These are phyloP conservation scores for Durio zibethinus DNA, from an alignment of 345 rosid genomes.

Conservation along the genomic window DNA sequence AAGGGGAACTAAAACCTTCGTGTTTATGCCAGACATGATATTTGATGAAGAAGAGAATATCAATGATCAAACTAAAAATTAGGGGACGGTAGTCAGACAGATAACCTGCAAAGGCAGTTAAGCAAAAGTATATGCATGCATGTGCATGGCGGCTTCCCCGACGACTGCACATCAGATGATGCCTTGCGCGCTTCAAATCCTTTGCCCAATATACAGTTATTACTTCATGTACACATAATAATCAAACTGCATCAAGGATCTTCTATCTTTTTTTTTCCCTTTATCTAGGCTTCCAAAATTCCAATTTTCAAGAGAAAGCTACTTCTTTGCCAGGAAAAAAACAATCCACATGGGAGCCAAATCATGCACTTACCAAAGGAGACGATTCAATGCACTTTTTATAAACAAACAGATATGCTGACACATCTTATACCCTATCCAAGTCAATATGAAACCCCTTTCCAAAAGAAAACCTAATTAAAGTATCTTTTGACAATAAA, in stretches of 20 bases:
- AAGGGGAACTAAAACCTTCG: background rate
- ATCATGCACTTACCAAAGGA: background rate
- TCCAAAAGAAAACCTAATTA: background rate
- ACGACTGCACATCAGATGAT: background rate
- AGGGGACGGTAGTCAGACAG: background rate
- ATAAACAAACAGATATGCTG: constrained; percentile 26
- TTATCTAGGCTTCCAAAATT: background rate
- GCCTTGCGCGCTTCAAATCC: background rate
- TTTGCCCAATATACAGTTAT: background rate
- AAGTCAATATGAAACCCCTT: constrained; percentile 19
- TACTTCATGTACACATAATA: background rate
- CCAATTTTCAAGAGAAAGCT: background rate
- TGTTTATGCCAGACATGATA: background rate
- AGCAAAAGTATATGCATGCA: background rate
- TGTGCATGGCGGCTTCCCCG: background rate
- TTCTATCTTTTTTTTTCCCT: background rate
- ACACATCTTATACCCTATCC: constrained; percentile 28
- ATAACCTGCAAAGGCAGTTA: background rate
- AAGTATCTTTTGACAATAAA: background rate
- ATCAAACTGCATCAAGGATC: background rate
- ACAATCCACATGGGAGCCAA: constrained; percentile 31
- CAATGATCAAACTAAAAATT: background rate
- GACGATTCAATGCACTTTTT: constrained; percentile 10
- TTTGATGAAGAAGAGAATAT: background rate
- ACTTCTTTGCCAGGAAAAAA: constrained; percentile 18